Percentiles rank a stretch among this genome's conserved stretches.
Evolutionary conservation across 2,329 filamentous ascomycete species (phyloP).

Genomic region (Cordyceps pruinosa): DNA sequence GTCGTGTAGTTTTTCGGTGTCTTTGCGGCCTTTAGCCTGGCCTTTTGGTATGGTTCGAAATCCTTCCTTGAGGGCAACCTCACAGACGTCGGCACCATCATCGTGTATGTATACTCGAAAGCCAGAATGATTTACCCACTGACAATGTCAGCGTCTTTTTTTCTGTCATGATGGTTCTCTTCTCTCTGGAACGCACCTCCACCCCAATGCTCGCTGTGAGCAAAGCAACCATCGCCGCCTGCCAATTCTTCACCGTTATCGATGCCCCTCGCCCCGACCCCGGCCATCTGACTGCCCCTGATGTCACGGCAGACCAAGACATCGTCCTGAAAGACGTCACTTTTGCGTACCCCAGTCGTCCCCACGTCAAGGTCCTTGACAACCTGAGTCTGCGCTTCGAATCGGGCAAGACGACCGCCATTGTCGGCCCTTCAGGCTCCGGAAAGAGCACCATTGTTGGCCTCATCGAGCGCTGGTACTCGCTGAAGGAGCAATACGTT

Average conservation of each 20-base stretch:
- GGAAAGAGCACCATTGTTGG: slow-evolving; percentile 71
- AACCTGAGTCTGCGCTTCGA: slow-evolving; percentile 51
- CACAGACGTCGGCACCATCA: slow-evolving; percentile 43
- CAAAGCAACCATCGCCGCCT: slow-evolving; percentile 51
- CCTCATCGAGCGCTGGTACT: slow-evolving; percentile 66
- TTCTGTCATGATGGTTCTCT: slow-evolving; percentile 51
- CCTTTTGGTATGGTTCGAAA: slow-evolving; percentile 58
- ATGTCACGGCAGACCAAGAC: slow-evolving; percentile 32
- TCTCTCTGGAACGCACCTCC: slow-evolving; percentile 50
- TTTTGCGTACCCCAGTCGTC: slow-evolving; percentile 67
- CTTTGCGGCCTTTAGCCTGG: slow-evolving; percentile 46
- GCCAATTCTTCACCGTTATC: slow-evolving; percentile 50
- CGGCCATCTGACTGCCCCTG: slow-evolving; percentile 29
- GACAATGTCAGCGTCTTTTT: slow-evolving; percentile 37
- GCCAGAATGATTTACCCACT: neutral
- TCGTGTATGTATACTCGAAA: slow-evolving; percentile 37
- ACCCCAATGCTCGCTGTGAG: slow-evolving; percentile 52
- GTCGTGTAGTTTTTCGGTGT: slow-evolving; percentile 42
- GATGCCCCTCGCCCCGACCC: slow-evolving; percentile 36
- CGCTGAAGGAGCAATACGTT: slow-evolving; percentile 46
- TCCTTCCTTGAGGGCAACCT: slow-evolving; percentile 41
- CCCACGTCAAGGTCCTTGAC: slow-evolving; percentile 57
- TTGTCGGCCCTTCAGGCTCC: slow-evolving; percentile 65
- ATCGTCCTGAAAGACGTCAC: slow-evolving; percentile 52
- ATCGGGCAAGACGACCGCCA: slow-evolving; percentile 62